Base-by-base conservation (phyloP, 2,329 filamentous ascomycete species). In the Claviceps fusiformis region DNA sequence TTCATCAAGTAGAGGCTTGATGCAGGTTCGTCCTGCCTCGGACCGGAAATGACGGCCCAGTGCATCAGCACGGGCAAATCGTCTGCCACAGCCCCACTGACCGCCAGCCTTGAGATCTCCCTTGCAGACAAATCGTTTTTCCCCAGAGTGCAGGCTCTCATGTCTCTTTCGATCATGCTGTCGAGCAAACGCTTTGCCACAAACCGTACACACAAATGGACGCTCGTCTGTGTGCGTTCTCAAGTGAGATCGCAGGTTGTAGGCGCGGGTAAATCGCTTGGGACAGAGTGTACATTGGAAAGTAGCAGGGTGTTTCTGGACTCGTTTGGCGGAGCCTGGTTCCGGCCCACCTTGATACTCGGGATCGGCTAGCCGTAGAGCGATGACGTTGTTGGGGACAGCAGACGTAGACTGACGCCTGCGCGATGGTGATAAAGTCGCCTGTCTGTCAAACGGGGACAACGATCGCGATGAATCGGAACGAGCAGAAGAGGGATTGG, bases 61-160 rank as follows among this genome's bases (percentile, higher is more conserved):
- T 5, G 93, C 93, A 73, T 98, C 93, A 5, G 93, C 93, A 62
- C 93, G 88, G 17, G 93, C 93, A 69, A 98, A 98, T 10, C 91
- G 82, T 58, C 93, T 81, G 3, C 89, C 89, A 62, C 93, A 98
- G 24, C 93, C 93, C 93, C 93, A 98, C 60, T 87, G 82, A 5
- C 85, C 85, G 50, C 85, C 84, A 2, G 82, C 82, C 61, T 92
- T 91, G 52, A 98, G 81, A 56, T 91, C 87, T 54, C 93, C 93
- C 62, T 89, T 90, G 72, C 93, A 98, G 8, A 97, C 88, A 67
- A 97, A 98, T 67, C 95, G 97, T 81, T 97, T 98, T 73, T 98
- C 93, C 46, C 93, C 93, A 0, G 89, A 95, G 66, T 98, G 93
- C 46, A 98, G 75, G 44, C 92, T 91, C 72, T 98, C 93, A 70